Evolutionary conservation across 805 yeast species (phyloP).

Genomic region (Candida ficus): DNA sequence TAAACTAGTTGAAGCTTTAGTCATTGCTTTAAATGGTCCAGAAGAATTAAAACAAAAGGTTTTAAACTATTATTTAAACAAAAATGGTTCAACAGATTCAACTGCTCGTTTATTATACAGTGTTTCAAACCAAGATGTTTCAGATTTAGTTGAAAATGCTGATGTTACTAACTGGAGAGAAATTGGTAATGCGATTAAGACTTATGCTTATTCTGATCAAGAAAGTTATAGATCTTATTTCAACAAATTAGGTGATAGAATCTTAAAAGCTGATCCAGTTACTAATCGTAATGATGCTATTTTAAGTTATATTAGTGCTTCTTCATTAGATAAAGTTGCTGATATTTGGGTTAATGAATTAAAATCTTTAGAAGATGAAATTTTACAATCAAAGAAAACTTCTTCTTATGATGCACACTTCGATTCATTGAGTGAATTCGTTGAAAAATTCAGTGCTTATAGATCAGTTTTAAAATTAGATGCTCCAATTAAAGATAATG

Average conservation of each 20-base stretch:
- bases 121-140: slow-evolving; percentile 46
- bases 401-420: slow-evolving; percentile 82
- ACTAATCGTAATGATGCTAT: slow-evolving; percentile 69
- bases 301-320: slow-evolving; percentile 72
- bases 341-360: slow-evolving; percentile 81
- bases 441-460: slow-evolving; percentile 78
- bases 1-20: slow-evolving; percentile 70
- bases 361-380: slow-evolving; percentile 38
- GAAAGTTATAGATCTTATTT: slow-evolving; percentile 50
- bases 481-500: slow-evolving; percentile 21
- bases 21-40: slow-evolving; percentile 68
- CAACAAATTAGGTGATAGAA: slow-evolving; percentile 71
- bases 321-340: slow-evolving; percentile 73
- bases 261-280: slow-evolving; percentile 42
- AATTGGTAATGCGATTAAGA: slow-evolving; percentile 63
- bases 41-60: slow-evolving; percentile 62
- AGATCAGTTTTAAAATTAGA: slow-evolving; percentile 42
- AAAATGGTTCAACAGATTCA: slow-evolving; percentile 41
- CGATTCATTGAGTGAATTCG: slow-evolving; percentile 72
- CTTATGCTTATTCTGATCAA: slow-evolving; percentile 41
- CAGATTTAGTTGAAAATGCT: slow-evolving; percentile 73
- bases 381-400: slow-evolving; percentile 31
- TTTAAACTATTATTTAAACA: slow-evolving; percentile 62
- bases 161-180: slow-evolving; percentile 80
- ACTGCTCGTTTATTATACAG: slow-evolving; percentile 73